Evolutionary conservation across 1,139 yeast genomes (phyloP).

Genomic region (Saccharomyces hybrid): DNA sequence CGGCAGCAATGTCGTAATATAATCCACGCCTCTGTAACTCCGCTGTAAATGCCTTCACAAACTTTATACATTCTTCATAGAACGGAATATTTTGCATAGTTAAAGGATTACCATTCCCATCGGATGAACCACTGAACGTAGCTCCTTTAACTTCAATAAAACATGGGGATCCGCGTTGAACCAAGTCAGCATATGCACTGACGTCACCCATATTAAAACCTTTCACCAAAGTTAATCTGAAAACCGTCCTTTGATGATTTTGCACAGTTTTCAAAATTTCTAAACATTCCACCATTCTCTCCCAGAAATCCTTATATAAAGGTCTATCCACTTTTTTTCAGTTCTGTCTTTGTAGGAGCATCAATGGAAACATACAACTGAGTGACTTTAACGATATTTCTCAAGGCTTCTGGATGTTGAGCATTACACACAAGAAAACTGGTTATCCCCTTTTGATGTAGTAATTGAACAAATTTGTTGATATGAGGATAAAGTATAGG

Average conservation of each 20-base stretch:
- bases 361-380: constrained; percentile 89
- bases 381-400: constrained; percentile 64
- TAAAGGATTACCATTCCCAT: constrained; percentile 75
- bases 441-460: constrained; percentile 71
- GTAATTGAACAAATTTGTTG: constrained; percentile 70
- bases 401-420: constrained; percentile 83
- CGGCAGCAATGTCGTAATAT: constrained; percentile 80
- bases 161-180: constrained; percentile 72
- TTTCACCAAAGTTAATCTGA: constrained; percentile 81
- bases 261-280: constrained; percentile 69
- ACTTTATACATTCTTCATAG: constrained; percentile 78
- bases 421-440: constrained; percentile 91
- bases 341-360: constrained; percentile 75
- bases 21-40: constrained; percentile 59
- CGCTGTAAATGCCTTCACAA: constrained; percentile 54
- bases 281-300: constrained; percentile 69
- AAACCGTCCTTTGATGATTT: constrained; percentile 80
- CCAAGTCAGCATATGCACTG: constrained; percentile 83
- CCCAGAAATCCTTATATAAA: constrained; percentile 87
- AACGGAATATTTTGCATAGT: constrained; percentile 95
- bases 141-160: constrained; percentile 92
- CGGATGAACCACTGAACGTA: constrained; percentile 81
- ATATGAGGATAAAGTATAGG: constrained; percentile 91
- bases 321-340: constrained; percentile 85
- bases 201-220: constrained; percentile 85